Base-by-base conservation (phyloP, 306 rosid species). In the Hylodesmum podocarpum region DNA sequence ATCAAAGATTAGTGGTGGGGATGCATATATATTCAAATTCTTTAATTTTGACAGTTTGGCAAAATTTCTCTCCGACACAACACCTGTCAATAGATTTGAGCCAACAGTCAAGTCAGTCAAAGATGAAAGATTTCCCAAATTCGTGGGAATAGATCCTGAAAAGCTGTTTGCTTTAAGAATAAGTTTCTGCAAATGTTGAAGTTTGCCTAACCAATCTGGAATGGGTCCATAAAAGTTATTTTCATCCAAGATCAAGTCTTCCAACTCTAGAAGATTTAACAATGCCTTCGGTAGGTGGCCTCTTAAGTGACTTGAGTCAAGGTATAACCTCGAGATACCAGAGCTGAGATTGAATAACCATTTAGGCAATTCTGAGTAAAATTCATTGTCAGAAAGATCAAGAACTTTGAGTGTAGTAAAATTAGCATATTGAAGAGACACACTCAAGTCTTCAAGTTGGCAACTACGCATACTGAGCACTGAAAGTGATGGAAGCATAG, bases 61-160 rank as follows among this genome's bases (percentile, higher is more conserved):
- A 7, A 66, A 43, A 21, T 8, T 19, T 51, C 14, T 51, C 6
- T 51, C 58, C 8, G 28, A 19, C 58, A 51, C 58, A 51, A 51
- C 28, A 18, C 58, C 58, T 19, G 58, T 8, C 58, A 19, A 18
- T 8, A 5, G 6, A 51, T 51, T 51, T 51, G 58, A 51, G 58
- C 0, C 28, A 19, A 21, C 28, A 19, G 0, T 28, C 58, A 51
- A 51, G 28, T 5, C 3, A 19, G 9, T 9, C 9, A 51, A 51
- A 14, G 58, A 8, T 51, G 58, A 51, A 18, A 51, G 12, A 6
- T 65, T 65, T 21, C 71, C 71, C 51, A 65, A 65, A 65, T 21
- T 65, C 22, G 16, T 5, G 10, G 71, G 71, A 39, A 65, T 21
- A 19, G 6, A 18, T 12, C 71, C 34, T 5, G 51, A 65, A 65